These are phyloP conservation scores for Paragyromitra xinjiangensis DNA, from an alignment of 495 filamentous ascomycete genomes.

Conservation along the genomic window DNA sequence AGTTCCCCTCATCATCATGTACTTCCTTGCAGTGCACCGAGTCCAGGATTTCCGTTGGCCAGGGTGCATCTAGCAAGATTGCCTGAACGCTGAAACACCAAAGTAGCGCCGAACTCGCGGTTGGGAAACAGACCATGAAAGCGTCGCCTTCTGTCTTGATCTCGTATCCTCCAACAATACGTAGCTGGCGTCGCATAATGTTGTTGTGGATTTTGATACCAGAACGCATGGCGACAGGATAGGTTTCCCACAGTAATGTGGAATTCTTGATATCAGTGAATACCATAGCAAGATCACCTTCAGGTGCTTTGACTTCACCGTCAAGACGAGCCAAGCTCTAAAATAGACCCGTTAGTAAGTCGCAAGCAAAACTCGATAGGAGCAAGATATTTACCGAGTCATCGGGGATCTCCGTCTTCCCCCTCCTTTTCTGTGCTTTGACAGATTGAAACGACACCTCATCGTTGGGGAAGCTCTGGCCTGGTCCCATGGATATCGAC, in stretches of 20 bases:
- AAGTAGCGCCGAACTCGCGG: conserved; percentile 87
- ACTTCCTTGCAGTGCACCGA: conserved; percentile 84
- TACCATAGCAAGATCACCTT: conserved; percentile 87
- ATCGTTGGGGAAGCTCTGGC: conserved; percentile 60
- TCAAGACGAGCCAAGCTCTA: conserved; percentile 69
- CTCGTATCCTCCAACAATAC: conserved; percentile 95
- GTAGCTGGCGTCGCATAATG: conserved; percentile 89
- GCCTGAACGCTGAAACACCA: conserved; percentile 97
- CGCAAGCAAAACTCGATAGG: neutral
- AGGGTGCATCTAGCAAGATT: conserved; percentile 83
- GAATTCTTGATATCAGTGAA: conserved; percentile 99
- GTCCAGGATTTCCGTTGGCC: conserved; percentile 91
- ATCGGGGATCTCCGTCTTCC: conserved; percentile 71
- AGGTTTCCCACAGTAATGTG: conserved; percentile 95
- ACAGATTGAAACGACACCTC: conserved; percentile 72
- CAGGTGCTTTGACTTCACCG: conserved; percentile 86
- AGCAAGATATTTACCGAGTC: conserved; percentile 69
- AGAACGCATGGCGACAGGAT: conserved; percentile 90
- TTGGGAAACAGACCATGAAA: conserved; percentile 98
- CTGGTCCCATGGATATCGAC: conserved; percentile 47
- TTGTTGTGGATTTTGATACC: conserved; percentile 97
- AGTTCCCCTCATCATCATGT: conserved; percentile 80
- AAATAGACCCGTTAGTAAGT: conserved; percentile 27
- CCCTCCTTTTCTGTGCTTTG: conserved; percentile 70
- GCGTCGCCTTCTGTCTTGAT: conserved; percentile 99